Base-by-base conservation (phyloP, 306 rosid genomes). In the Clitoria ternatea region DNA sequence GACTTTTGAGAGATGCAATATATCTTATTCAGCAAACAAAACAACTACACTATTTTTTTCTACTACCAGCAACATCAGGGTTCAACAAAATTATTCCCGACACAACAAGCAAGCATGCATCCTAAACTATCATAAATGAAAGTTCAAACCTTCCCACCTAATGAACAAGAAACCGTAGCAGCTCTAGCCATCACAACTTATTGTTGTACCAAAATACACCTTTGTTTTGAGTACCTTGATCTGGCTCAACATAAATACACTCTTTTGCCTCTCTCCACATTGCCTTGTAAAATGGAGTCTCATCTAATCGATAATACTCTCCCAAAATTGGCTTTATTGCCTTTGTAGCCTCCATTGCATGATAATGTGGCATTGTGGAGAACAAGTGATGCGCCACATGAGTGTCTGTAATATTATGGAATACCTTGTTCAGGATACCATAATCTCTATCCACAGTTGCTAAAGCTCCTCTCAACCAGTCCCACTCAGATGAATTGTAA, bases 261-360 rank as follows among this genome's bases (percentile, higher is more conserved):
- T 90, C 97, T 76, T 74, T 84, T 0, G 91, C 89, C 86, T 90
- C 98, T 70, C 98, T 84, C 86, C 86, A 94, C 85, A 81, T 66
- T 52, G 98, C 97, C 79, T 84, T 84, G 77, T 40, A 49, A 44
- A 90, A 35, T 8, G 97, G 89, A 2, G 96, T 90, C 47, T 77
- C 80, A 23, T 90, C 97, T 1, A 87, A 73, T 52, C 83, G 92
- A 65, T 94, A 94, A 48, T 94, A 94, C 4, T 90, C 92, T 4
- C 98, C 98, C 90, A 94, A 84, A 52, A 90, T 77, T 5, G 97
- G 96, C 75, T 83, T 88, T 36, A 94, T 90, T 12, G 86, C 96
- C 66, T 83, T 88, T n/a, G 98, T 94, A 20, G 98, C 97, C 74
- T 94, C 98, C 97, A 87, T 86, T 50, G 98, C 98, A 49, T 94